Conservation (phyloP, 2,329 filamentous ascomycete species). For the Diplodia sapinea region DNA sequence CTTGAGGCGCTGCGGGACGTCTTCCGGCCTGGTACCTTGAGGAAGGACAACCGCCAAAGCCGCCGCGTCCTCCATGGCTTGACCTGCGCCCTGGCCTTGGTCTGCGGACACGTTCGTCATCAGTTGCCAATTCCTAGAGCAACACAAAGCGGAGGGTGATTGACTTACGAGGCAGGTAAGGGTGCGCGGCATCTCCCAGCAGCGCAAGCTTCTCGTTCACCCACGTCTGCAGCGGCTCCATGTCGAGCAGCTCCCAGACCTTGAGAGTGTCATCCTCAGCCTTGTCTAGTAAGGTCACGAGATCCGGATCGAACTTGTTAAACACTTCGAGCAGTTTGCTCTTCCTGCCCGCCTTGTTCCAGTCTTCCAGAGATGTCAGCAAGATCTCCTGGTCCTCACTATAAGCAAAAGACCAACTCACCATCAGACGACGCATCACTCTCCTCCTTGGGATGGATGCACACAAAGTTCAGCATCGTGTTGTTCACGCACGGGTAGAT, state of each 20-base stretch:
- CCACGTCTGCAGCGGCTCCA: constrained; percentile 64
- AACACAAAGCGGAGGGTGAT: constrained; percentile 35
- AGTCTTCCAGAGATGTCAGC: constrained; percentile 34
- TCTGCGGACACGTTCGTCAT: constrained; percentile 40
- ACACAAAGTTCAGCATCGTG: constrained; percentile 54
- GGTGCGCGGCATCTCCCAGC: constrained; percentile 71
- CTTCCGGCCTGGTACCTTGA: constrained; percentile 18
- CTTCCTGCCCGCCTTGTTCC: constrained; percentile 47
- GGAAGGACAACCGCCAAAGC: constrained; percentile 60
- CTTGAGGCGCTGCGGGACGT: constrained; percentile 55
- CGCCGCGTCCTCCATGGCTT: constrained; percentile 71
- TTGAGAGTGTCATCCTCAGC: constrained; percentile 47
- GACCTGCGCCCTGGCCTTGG: constrained; percentile 66
- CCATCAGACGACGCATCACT: constrained; percentile 22
- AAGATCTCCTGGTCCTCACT: not conserved
- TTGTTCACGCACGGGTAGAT: constrained; percentile 57
- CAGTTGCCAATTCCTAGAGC: constrained; percentile 12
- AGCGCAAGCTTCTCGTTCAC: constrained; percentile 60
- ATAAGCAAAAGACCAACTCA: not conserved
- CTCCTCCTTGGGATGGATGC: constrained; percentile 48
- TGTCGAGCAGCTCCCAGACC: constrained; percentile 54
- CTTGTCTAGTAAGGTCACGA: constrained; percentile 48
- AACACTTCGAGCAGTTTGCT: constrained; percentile 50
- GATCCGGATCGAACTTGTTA: constrained; percentile 45
- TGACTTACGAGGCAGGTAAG: constrained; percentile 65